A percentile compares a stretch with the other conserved stretches of the same genome.
These are phyloP conservation scores for Cercospora berteroae DNA, from an alignment of 2,329 filamentous ascomycete genomes.

Conservation along the genomic window DNA sequence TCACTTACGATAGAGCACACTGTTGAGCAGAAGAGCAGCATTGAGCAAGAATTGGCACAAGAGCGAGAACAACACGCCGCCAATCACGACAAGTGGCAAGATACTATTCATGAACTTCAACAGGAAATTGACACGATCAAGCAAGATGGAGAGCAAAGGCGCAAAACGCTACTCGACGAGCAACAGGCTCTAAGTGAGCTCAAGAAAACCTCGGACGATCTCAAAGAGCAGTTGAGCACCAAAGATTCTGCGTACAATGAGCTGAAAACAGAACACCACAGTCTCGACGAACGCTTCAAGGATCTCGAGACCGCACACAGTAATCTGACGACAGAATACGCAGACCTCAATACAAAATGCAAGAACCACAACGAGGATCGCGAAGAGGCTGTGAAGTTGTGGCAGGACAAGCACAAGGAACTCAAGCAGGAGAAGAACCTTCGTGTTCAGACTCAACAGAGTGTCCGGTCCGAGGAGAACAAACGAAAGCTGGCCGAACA, in stretches of 20 bases:
- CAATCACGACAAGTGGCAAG: background rate
- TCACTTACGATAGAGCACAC: background rate
- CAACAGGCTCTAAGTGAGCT: background rate
- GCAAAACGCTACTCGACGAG: background rate
- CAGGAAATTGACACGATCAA: background rate
- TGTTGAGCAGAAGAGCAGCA: background rate
- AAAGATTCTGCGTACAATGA: background rate
- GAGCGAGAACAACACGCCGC: background rate
- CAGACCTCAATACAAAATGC: background rate
- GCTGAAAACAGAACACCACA: background rate
- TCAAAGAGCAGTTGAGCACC: background rate
- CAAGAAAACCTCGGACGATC: background rate
- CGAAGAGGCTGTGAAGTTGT: background rate
- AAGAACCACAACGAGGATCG: background rate
- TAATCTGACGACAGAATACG: background rate
- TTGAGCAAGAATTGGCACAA: background rate
- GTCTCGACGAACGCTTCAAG: background rate
- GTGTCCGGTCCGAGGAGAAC: background rate
- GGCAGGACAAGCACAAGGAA: background rate
- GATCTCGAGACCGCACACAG: background rate
- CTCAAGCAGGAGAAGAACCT: background rate
- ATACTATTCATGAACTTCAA: background rate
- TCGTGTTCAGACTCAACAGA: background rate
- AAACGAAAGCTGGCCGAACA: background rate
- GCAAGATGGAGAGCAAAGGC: background rate